phyloP scores from a whole-genome alignment of 129 eudicot genomes.

The Saussurea involucrata region DNA sequence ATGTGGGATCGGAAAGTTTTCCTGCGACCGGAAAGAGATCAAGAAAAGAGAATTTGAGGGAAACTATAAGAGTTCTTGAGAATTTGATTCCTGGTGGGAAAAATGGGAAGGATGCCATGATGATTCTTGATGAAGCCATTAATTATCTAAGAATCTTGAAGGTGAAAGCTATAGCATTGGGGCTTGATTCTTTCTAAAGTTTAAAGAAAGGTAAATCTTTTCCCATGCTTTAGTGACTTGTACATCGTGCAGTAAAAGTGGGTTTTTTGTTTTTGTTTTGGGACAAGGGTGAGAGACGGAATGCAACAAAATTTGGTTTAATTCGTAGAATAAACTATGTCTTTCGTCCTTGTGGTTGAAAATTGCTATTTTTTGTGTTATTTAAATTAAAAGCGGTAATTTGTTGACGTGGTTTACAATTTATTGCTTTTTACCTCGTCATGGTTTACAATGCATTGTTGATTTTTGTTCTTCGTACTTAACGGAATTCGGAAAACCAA shows the following conservation, averaged over 20 bases:
- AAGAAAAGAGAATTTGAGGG: conserved; percentile 51
- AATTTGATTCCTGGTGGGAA: conserved; percentile 60
- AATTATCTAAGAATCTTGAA: conserved; percentile 56
- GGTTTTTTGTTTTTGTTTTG: background rate
- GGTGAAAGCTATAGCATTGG: conserved; percentile 63
- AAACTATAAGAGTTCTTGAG: conserved; percentile 57
- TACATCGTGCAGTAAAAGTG: background rate
- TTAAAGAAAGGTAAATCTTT: background rate
- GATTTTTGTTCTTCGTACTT: background rate
- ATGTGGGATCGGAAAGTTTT: conserved; percentile 27
- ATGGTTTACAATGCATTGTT: background rate
- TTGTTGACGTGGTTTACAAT: background rate
- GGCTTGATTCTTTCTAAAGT: conserved; percentile 48
- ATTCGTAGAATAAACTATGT: too few relatives aligned
- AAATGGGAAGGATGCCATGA: conserved; percentile 59
- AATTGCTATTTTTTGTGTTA: background rate
- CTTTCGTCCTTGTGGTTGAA: too few relatives aligned
- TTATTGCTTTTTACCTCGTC: background rate
- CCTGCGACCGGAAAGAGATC: conserved; percentile 39
- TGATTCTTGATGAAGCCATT: conserved; percentile 82
- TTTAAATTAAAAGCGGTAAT: background rate
- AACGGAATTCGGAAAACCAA: background rate
- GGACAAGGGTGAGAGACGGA: background rate
- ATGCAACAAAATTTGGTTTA: too few relatives aligned
- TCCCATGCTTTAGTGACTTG: background rate